Evolutionary conservation across 768 basidiomycete genomes (phyloP).

Genomic region (Podaxis sp.): DNA sequence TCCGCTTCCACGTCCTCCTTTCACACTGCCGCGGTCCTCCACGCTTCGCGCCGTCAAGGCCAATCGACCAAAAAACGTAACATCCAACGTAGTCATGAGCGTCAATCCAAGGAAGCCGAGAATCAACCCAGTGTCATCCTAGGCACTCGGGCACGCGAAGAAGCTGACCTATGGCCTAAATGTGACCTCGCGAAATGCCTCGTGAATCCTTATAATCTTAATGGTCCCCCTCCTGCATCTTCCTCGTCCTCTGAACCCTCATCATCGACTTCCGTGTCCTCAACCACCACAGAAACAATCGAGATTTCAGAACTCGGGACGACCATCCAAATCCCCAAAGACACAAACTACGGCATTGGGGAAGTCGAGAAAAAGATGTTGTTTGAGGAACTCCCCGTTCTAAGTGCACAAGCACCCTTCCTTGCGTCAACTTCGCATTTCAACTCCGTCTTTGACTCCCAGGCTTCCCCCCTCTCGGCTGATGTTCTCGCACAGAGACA

Average conservation of each 20-base stretch:
- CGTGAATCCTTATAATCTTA: slow-evolving; percentile 53
- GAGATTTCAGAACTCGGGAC: slow-evolving; percentile 23
- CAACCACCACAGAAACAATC: slow-evolving; percentile 9
- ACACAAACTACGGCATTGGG: slow-evolving; percentile 68
- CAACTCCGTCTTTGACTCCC: slow-evolving; percentile 9
- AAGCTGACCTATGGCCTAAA: slow-evolving; percentile 58
- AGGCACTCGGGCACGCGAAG: slow-evolving; percentile 66
- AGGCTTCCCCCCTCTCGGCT: slow-evolving; percentile 12
- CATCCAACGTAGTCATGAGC: slow-evolving; percentile 42
- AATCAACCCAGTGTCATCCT: slow-evolving; percentile 68
- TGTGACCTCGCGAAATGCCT: slow-evolving; percentile 67
- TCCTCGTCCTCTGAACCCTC: slow-evolving; percentile 25
- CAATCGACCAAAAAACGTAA: slow-evolving; percentile 31
- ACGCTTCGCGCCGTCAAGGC: slow-evolving; percentile 45
- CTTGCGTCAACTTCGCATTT: not conserved
- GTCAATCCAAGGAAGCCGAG: slow-evolving; percentile 35
- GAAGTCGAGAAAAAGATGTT: slow-evolving; percentile 57
- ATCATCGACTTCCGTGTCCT: slow-evolving; percentile 25
- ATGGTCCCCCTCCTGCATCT: slow-evolving; percentile 24
- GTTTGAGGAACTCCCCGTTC: slow-evolving; percentile 63
- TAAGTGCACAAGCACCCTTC: slow-evolving; percentile 37
- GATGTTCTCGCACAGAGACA: not conserved
- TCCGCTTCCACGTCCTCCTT: slow-evolving; percentile 33
- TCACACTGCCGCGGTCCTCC: slow-evolving; percentile 8
- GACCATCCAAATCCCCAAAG: slow-evolving; percentile 46